A percentile compares a stretch with the other conserved stretches of the same genome.
These are phyloP conservation scores for Xylaria grammica DNA, from an alignment of 495 filamentous ascomycete species.

Conservation along the genomic window DNA sequence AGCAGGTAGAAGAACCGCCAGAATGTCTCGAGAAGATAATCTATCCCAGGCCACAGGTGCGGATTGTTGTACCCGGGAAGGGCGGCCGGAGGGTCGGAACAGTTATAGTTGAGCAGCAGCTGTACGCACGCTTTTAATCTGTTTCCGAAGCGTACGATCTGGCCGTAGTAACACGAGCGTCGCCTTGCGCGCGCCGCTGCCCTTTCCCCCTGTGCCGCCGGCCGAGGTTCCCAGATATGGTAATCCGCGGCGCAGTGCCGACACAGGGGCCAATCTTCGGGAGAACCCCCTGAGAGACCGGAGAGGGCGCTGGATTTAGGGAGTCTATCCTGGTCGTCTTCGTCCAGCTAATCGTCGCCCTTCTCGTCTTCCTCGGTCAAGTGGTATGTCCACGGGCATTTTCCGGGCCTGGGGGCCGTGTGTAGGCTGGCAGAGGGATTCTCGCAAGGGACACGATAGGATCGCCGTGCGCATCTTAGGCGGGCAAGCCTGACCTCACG, in stretches of 20 bases:
- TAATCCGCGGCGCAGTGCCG: background rate
- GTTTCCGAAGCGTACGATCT: background rate
- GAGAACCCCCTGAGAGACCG: background rate
- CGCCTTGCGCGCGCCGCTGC: background rate
- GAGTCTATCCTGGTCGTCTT: background rate
- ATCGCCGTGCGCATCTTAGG: background rate
- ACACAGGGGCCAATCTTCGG: background rate
- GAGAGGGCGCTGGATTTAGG: background rate
- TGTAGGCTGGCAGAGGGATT: constrained; percentile 5
- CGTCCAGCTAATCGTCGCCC: background rate
- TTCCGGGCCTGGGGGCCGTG: constrained; percentile 3
- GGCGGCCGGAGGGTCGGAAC: background rate
- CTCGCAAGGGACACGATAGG: background rate
- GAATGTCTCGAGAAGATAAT: constrained; percentile 3
- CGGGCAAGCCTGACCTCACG: background rate
- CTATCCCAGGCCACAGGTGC: background rate
- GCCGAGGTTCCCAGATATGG: constrained; percentile 3
- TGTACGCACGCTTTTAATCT: background rate
- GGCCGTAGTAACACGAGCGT: constrained; percentile 7
- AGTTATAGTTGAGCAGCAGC: constrained; percentile 5
- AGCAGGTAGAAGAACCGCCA: constrained; percentile 12
- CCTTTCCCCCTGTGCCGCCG: constrained; percentile 3
- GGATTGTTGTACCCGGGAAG: background rate
- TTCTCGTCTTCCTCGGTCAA: constrained; percentile 12
- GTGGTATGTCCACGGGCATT: constrained; percentile 12